Base-by-base conservation (phyloP, 2,329 filamentous ascomycete species). In the Zymoseptoria brevis region DNA sequence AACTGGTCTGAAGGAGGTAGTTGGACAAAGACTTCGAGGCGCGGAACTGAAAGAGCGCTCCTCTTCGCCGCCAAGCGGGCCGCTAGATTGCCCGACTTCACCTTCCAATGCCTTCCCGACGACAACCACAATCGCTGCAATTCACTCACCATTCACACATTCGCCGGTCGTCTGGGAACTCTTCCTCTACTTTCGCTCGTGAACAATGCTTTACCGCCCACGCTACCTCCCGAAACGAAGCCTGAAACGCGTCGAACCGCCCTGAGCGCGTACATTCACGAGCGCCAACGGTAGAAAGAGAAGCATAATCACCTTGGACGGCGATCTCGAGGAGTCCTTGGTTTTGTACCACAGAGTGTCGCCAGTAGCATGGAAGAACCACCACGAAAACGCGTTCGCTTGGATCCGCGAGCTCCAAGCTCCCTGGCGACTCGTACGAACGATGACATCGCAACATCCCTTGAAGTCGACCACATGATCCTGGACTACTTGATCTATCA, bases 401-500 rank as follows among this genome's bases (percentile, higher is more conserved):
- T 45, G 35, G 35, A 45, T 3, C 35, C 35, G 13, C 45, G 58
- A 50, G 53, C 49, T 24, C 51, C 60, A 29, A 57, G 58, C 8
- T 51, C 61, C 8, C 62, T 65, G 9, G 52, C 55, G 29, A 60
- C 55, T 16, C 54, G 62, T 19, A 62, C 64, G 53, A 62, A 58
- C 53, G 69, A 67, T 4, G 67, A 75, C 56, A 57, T 69, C 3
- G 69, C 72, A 21, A 69, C 67, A 4, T 75, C 76, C 49, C 67
- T 76, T 21, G 79, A 82, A 19, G 77, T 82, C 13, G 79, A 85
- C 62, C 67, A 77, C 41, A 77, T 82, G 68, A 82, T 83, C 50
- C 71, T 83, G n/a, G 82, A 85, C 66, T 84, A 82, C 63, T 68
- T 83, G 3, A 66, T 79, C 49, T 79, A 76, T 71, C 75, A 77